Base-by-base conservation (phyloP, 2,329 filamentous ascomycete genomes). In the Ceratocystis papillata region DNA sequence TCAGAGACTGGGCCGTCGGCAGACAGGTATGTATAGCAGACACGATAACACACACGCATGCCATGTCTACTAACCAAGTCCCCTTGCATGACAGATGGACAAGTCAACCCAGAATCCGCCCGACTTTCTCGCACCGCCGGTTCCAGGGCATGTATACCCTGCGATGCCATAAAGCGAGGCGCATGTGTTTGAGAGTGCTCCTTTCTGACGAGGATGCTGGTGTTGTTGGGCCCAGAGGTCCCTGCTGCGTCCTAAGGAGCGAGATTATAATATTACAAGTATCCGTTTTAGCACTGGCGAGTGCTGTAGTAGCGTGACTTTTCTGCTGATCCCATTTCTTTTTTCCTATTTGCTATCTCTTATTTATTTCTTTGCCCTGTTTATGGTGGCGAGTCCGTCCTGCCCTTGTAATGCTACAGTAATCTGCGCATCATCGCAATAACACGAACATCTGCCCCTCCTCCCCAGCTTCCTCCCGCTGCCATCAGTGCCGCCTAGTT, bases 1-100 rank as follows among this genome's bases (percentile, higher is more conserved):
- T 85, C 3, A 73, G 78, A 33, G 69, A 73, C 17, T 87, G 82
- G 82, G 83, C 83, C 1, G 77, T 82, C 67, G 72, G 72, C 37
- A 76, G 80, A 30, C 83, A 86, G 68, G 79, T 77, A 44, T 57
- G 33, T 28, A n/a, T 55, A 28, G n/a, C 30, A 22, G 15, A 22
- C n/a, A 28, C 20, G 5, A 50, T 55, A 37, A 45, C 17, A 12
- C 7, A 22, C n/a, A 33, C 22, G 44, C 22, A 60, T 48, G 41
- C 30, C 5, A 12, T 10, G 12, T 28, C 25, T 17, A n/a, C 28
- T 59, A 17, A 59, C 6, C 12, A 33, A 5, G 15, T 5, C 17
- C 22, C 12, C 22, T 10, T 17, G 5, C 17, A 15, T 55, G 25
- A 5, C 53, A 68, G 68, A 55, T 64, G 48, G 30, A 66, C 41